Percentiles rank a stretch among this genome's conserved stretches.
phyloP scores from a whole-genome alignment of 768 basidiomycete species.

The Boletus eberwhitei region DNA sequence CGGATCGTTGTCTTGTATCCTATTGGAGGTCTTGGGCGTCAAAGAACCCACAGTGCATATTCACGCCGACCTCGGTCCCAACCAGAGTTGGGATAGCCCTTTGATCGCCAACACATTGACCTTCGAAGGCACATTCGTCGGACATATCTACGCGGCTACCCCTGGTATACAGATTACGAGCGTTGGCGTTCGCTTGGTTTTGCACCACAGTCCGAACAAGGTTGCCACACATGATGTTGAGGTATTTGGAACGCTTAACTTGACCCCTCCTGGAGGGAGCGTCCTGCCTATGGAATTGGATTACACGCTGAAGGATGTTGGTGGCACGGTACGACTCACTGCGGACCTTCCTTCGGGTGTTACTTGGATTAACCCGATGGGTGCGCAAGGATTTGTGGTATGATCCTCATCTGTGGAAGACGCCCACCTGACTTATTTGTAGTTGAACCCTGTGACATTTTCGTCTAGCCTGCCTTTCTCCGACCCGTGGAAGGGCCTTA shows the following conservation, averaged over 20 bases:
- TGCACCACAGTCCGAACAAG: not conserved
- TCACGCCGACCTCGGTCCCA: not conserved
- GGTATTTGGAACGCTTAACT: not conserved
- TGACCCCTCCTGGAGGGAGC: not conserved
- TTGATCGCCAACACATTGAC: not conserved
- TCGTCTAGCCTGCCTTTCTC: not conserved
- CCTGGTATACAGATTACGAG: constrained; percentile 1
- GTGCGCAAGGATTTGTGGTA: constrained; percentile 3
- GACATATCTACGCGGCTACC: not conserved
- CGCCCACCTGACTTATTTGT: not conserved
- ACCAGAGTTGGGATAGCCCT: not conserved
- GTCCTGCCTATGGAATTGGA: constrained; percentile 1
- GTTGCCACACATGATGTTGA: not conserved
- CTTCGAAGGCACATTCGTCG: not conserved
- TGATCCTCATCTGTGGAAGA: not conserved
- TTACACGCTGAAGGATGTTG: not conserved
- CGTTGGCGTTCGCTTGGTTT: not conserved
- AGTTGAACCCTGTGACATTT: constrained; percentile 5
- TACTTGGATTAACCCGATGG: constrained; percentile 2
- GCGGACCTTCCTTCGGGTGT: constrained; percentile 1
- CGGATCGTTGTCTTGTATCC: not conserved
- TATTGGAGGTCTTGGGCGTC: not conserved
- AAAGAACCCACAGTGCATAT: not conserved
- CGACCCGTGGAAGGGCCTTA: constrained; percentile 2
- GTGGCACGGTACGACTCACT: not conserved